Evolutionary conservation across 257 asterid species (phyloP).

Genomic region (Craterostigma plantagineum): DNA sequence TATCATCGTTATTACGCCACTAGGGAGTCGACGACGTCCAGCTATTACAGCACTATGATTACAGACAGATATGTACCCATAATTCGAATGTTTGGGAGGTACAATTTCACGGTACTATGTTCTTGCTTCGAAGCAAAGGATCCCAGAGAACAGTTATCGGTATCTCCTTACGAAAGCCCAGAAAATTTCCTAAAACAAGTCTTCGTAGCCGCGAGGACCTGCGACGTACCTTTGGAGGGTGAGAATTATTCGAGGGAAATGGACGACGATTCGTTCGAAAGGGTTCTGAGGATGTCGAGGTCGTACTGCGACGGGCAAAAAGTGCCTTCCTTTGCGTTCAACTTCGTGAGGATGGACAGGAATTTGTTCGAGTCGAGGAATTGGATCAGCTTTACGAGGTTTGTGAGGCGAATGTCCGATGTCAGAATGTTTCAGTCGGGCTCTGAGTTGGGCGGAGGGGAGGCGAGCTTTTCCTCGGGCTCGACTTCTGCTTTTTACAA

Average conservation of each 20-base stretch:
- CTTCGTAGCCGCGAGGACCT: too few relatives aligned
- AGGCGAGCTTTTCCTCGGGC: too few relatives aligned
- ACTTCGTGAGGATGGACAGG: conserved; percentile 74
- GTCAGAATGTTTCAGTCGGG: conserved; percentile 5
- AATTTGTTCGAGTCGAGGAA: conserved; percentile 55
- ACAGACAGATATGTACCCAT: conserved; percentile 81
- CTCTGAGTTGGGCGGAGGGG: too few relatives aligned
- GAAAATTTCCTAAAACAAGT: too few relatives aligned
- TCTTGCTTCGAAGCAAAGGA: conserved; percentile 96
- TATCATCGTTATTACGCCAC: conserved; percentile 87
- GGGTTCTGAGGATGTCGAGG: conserved; percentile 41
- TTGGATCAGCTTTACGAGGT: conserved; percentile 63
- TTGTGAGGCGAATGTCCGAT: conserved; percentile 57
- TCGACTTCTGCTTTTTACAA: too few relatives aligned
- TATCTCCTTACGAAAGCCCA: too few relatives aligned
- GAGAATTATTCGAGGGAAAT: conserved; percentile 13
- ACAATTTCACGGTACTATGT: conserved; percentile 48
- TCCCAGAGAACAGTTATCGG: conserved; percentile 48
- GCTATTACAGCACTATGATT: too few relatives aligned
- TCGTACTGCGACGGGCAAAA: conserved; percentile 59
- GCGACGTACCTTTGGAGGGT: too few relatives aligned
- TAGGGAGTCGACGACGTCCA: too few relatives aligned
- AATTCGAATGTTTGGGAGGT: conserved; percentile 65
- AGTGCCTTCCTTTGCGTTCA: conserved; percentile 56
- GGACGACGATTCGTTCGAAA: conserved; percentile 74